Percentiles rank a stretch among this genome's conserved stretches.
Conservation (phyloP, 2,329 filamentous ascomycete genomes). For the Coniella lustricola region DNA sequence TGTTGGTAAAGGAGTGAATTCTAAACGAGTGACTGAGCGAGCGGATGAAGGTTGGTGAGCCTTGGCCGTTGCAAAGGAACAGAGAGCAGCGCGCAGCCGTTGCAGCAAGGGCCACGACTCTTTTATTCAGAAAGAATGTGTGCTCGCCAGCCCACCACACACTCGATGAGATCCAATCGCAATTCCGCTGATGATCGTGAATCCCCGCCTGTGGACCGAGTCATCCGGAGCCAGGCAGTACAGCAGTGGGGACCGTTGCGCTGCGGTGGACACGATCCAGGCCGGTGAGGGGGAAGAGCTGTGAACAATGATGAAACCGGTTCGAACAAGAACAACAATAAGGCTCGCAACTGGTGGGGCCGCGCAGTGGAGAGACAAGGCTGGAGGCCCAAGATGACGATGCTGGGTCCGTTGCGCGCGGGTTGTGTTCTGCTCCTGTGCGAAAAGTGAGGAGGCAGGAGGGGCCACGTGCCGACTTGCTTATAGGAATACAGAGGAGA, state of each 20-base stretch:
- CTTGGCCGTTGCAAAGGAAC: conserved; percentile 2
- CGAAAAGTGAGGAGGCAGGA: not conserved
- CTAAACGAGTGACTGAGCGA: conserved; percentile 8
- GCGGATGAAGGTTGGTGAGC: conserved; percentile 15
- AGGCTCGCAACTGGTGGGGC: conserved; percentile 1
- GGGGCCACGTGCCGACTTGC: not conserved
- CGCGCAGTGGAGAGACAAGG: conserved; percentile 11
- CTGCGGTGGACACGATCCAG: conserved; percentile 4
- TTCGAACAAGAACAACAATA: conserved; percentile 5
- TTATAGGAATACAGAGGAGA: not conserved
- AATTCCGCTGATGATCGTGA: conserved; percentile 6
- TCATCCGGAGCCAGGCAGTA: not conserved
- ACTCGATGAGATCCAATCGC: conserved; percentile 1
- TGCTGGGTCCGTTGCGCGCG: not conserved
- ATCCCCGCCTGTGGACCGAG: conserved; percentile 8
- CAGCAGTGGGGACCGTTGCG: conserved; percentile 8
- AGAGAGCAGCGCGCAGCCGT: too few relatives aligned
- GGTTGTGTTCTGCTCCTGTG: not conserved
- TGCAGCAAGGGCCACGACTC: conserved; percentile 2
- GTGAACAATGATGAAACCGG: not conserved
- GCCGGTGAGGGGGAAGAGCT: not conserved
- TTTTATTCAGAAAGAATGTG: conserved; percentile 11
- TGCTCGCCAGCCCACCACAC: not conserved
- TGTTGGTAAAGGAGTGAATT: too few relatives aligned
- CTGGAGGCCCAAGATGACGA: conserved; percentile 15